Evolutionary conservation across 2,329 filamentous ascomycete species (phyloP).

Genomic region (Fusarium dlaminii): DNA sequence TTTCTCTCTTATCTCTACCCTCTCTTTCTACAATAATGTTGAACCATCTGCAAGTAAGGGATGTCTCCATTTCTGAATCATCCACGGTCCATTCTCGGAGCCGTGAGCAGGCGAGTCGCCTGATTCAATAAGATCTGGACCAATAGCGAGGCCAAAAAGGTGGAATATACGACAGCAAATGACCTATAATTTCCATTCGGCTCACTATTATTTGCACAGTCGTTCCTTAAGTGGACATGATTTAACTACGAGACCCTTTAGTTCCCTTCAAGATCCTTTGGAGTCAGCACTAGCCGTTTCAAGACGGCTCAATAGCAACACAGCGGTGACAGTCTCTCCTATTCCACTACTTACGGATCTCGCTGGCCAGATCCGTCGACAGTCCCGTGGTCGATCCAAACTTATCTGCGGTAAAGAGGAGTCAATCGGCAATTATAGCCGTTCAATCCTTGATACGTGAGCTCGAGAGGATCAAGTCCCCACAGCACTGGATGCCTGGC

Average conservation of each 20-base stretch:
- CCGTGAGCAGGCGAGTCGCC: background rate
- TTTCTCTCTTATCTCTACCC: background rate
- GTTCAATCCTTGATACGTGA: background rate
- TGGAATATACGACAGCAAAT: background rate
- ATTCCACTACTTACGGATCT: background rate
- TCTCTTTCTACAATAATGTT: background rate
- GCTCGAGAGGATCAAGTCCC: background rate
- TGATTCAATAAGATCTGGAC: background rate
- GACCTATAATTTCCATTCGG: background rate
- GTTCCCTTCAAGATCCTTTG: background rate
- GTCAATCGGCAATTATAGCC: background rate
- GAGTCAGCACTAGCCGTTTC: background rate
- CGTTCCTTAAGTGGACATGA: background rate
- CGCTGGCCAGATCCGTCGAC: background rate
- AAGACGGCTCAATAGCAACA: background rate
- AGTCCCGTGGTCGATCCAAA: background rate
- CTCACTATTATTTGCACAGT: background rate
- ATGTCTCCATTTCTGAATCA: background rate
- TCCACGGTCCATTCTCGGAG: background rate
- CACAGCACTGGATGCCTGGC: background rate
- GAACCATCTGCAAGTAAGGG: background rate
- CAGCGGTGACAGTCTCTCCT: background rate
- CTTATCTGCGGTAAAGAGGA: background rate
- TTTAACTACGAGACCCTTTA: background rate
- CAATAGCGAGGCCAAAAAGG: accelerated